These are phyloP conservation scores for Bipolaris bicolor DNA, from an alignment of 2,329 filamentous ascomycete genomes.

Conservation along the genomic window DNA sequence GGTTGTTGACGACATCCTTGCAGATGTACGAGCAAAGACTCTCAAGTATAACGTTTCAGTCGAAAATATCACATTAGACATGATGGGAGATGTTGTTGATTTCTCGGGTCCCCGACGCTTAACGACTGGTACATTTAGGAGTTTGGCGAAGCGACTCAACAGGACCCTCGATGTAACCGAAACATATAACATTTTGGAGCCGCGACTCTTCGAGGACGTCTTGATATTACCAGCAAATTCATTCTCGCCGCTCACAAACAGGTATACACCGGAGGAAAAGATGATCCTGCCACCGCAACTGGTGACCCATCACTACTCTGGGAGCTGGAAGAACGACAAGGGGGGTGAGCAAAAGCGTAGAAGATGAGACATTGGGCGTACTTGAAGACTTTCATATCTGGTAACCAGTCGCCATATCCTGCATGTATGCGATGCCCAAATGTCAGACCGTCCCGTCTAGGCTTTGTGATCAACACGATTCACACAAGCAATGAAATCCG, in stretches of 20 bases:
- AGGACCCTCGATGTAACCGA: conserved; percentile 20
- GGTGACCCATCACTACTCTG: conserved; percentile 29
- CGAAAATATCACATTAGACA: conserved; percentile 21
- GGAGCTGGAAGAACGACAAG: conserved; percentile 29
- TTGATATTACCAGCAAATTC: conserved; percentile 25
- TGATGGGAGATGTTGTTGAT: conserved; percentile 40
- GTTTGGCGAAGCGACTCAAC: conserved; percentile 26
- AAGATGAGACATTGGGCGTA: background rate
- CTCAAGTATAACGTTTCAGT: conserved; percentile 22
- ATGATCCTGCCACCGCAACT: conserved; percentile 11
- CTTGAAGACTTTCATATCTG: too few species aligned
- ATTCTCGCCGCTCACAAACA: conserved; percentile 25
- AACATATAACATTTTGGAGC: conserved; percentile 28
- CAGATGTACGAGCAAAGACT: conserved; percentile 18
- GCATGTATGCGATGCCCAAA: background rate
- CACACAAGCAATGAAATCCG: background rate
- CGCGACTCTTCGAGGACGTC: conserved; percentile 40
- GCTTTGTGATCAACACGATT: background rate
- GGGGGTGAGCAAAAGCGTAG: conserved; percentile 14
- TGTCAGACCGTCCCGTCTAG: background rate
- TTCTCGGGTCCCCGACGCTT: conserved; percentile 38
- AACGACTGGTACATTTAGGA: conserved; percentile 33
- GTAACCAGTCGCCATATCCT: background rate
- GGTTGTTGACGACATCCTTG: conserved; percentile 39
- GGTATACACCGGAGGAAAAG: conserved; percentile 14